Evolutionary conservation across 2,329 filamentous ascomycete species (phyloP).

Genomic region (Pseudocercospora macadamiae): DNA sequence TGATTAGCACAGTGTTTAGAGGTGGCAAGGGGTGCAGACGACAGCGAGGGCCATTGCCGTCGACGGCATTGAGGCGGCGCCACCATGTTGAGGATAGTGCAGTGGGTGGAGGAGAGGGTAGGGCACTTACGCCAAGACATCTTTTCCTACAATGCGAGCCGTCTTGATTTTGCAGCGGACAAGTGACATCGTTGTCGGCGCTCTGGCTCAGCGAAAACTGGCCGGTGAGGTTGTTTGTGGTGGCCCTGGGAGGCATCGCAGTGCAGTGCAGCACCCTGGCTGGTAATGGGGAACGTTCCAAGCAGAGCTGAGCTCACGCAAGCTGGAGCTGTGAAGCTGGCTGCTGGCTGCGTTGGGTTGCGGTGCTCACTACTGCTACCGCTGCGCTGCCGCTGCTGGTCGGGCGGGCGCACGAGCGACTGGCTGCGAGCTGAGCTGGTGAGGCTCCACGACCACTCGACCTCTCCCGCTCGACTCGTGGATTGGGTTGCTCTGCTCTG

Average conservation of each 20-base stretch:
- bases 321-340: neutral
- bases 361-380: neutral
- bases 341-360: neutral
- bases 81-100: neutral
- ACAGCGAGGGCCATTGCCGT: slow-evolving; percentile 6
- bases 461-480: neutral
- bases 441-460: neutral
- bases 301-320: slow-evolving; percentile 11
- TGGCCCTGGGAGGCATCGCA: slow-evolving; percentile 17
- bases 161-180: slow-evolving; percentile 93
- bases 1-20: slow-evolving; percentile 31
- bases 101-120: slow-evolving; percentile 1
- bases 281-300: neutral
- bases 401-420: neutral
- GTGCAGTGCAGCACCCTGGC: slow-evolving; percentile 16
- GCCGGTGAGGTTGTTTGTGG: slow-evolving; percentile 9
- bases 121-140: slow-evolving; percentile 89
- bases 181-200: slow-evolving; percentile 94
- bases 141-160: slow-evolving; percentile 95
- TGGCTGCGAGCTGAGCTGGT: neutral
- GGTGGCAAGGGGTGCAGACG: neutral
- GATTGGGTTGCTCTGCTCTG: neutral
- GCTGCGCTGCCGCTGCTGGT: neutral
- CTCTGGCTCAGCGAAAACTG: slow-evolving; percentile 80
- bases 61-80: neutral